These are phyloP conservation scores for thale cress (Arabidopsis thaliana) DNA, from an alignment of 345 rosid genomes.

Conservation along the genomic window TAIR10.1 NC_003076.8:7840501-7841000, in stretches of 20 bases:
- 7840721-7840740: slow-evolving; percentile 46
- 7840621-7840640: slow-evolving; percentile 52
- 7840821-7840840: slow-evolving; percentile 19
- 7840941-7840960: not conserved
- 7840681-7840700: slow-evolving; percentile 50
- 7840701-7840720: slow-evolving; percentile 44
- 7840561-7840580: slow-evolving; percentile 52
- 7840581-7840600: slow-evolving; percentile 47
- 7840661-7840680: slow-evolving; percentile 51
- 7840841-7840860: slow-evolving; percentile 5
- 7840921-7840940: not conserved
- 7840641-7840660: slow-evolving; percentile 48
- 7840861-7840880: slow-evolving; percentile 1
- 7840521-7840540: slow-evolving; percentile 47
- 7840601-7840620: slow-evolving; percentile 41
- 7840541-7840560: slow-evolving; percentile 53
- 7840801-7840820: slow-evolving; percentile 42
- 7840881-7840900: not conserved
- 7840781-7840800: slow-evolving; percentile 51
- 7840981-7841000: not conserved
- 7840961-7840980: slow-evolving; percentile 1
- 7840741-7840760: slow-evolving; percentile 50
- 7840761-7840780: slow-evolving; percentile 51
- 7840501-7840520: slow-evolving; percentile 44
- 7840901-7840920: slow-evolving; percentile 15